A percentile compares a stretch with the other conserved stretches of the same genome.
Conservation (phyloP, 140 eudicot species). For the Artemisia princeps region DNA sequence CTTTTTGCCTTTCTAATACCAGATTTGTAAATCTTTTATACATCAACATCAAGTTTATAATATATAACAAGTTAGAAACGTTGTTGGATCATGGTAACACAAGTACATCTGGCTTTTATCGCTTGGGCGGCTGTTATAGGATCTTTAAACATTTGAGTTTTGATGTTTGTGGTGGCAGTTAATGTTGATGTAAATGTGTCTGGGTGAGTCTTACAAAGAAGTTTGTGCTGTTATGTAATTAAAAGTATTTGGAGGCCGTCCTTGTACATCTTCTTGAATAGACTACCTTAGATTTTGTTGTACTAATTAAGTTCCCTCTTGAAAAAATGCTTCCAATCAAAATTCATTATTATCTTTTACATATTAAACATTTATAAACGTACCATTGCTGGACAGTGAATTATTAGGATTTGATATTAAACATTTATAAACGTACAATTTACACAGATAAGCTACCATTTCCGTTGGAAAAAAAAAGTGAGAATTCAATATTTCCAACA, state of each 20-base stretch:
- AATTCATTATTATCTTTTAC: too few relatives aligned
- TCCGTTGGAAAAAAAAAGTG: too few relatives aligned
- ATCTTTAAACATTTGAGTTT: background rate
- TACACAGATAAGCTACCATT: too few relatives aligned
- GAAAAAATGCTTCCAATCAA: too few relatives aligned
- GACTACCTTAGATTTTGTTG: too few relatives aligned
- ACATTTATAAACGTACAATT: too few relatives aligned
- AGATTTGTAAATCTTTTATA: background rate
- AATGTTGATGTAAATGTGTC: slow-evolving; percentile 8
- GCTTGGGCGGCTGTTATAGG: slow-evolving; percentile 7
- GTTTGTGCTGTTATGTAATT: background rate
- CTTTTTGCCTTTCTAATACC: background rate
- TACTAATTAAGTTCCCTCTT: too few relatives aligned
- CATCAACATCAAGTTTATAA: background rate
- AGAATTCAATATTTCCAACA: too few relatives aligned
- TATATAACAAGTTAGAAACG: background rate
- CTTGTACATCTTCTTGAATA: too few relatives aligned
- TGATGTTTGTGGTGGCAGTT: slow-evolving; percentile 8
- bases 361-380: too few relatives aligned
- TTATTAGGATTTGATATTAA: too few relatives aligned
- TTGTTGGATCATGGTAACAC: background rate
- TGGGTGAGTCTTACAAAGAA: slow-evolving; percentile 24
- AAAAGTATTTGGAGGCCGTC: background rate
- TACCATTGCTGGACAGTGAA: too few relatives aligned
- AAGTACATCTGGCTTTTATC: slow-evolving; percentile 1